Base-by-base conservation (phyloP, 805 yeast species). In the Starmerella riodocensis region DNA sequence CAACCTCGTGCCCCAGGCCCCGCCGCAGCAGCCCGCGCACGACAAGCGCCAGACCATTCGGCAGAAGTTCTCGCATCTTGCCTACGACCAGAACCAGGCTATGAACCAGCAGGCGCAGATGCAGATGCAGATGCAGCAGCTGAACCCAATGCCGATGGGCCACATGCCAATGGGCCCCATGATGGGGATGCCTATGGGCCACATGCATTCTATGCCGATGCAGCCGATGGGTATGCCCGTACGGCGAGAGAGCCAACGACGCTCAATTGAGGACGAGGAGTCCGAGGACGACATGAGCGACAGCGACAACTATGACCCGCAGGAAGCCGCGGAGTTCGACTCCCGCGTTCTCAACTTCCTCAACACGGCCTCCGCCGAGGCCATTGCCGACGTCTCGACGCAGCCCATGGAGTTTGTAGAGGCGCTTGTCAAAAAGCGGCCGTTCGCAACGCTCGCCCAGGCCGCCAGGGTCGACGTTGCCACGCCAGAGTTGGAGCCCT, bases 371-470 rank as follows among this genome's bases (percentile, higher is more conserved):
- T 71, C 80, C 13, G 65, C 64, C 2, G 72, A 75, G 40, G 94
- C 86, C 55, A 63, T 91, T 32, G 71, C 78, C 9, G 97, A 88
- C 60, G 73, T 86, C 24, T 74, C 91, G 6, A 75, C 75, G 22
- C 75, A 84, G 35, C 64, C 74, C 1, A 76, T 81, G 9, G 71
- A 67, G 7, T 65, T 73, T 22, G 95, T 93, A 0, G 69, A 73
- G 24, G 46, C 64, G 6, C 61, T 91, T 14, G 66, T 82, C n/a
- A 59, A 66, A 4, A 65, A 67, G 42, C 68, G 98, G 50, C 96
- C 97, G 1, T 88, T 67, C 54, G 48, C 50, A 1, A 64, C 73
- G 18, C 64, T 88, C 18, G 71, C 66, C 39, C 70, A 66, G 11
- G 73, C 86, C 33, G 68, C 78, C 22, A 70, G 67, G 32, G 67